These are phyloP conservation scores for Kitagawia praeruptora DNA, from an alignment of 129 eudicot species.

Conservation along the genomic window DNA sequence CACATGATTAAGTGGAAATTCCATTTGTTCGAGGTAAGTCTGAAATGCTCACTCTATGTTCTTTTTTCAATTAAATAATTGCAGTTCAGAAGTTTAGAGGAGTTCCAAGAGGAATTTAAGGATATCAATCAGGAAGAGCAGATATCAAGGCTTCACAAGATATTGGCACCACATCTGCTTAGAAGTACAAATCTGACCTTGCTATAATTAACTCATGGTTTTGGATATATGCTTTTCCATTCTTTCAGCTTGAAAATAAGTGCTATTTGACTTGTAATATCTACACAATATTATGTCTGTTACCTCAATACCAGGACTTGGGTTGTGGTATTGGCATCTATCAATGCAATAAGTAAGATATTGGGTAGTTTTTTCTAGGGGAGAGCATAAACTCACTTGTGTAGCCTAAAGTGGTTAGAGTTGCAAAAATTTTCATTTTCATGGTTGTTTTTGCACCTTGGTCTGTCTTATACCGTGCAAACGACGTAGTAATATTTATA, in stretches of 20 bases:
- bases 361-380: neutral
- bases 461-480: neutral
- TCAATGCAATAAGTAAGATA: neutral
- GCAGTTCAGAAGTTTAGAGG: slow-evolving; percentile 94
- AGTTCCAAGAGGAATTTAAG: slow-evolving; percentile 92
- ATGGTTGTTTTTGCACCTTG: neutral
- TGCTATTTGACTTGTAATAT: neutral
- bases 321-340: neutral
- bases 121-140: slow-evolving; percentile 99
- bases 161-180: slow-evolving; percentile 97
- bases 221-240: neutral
- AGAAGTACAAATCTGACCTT: slow-evolving; percentile 54
- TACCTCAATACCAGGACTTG: neutral
- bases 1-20: neutral
- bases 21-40: slow-evolving; percentile 4
- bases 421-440: neutral
- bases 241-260: slow-evolving; percentile 1
- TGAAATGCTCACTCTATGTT: neutral
- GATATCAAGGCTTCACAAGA: slow-evolving; percentile 90
- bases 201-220: slow-evolving; percentile 7
- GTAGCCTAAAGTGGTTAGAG: neutral
- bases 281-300: neutral
- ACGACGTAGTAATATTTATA: neutral
- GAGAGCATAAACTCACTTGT: neutral
- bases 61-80: slow-evolving; percentile 11